phyloP scores from a whole-genome alignment of 2,329 filamentous ascomycete genomes.

The Canariomyces notabilis region DNA sequence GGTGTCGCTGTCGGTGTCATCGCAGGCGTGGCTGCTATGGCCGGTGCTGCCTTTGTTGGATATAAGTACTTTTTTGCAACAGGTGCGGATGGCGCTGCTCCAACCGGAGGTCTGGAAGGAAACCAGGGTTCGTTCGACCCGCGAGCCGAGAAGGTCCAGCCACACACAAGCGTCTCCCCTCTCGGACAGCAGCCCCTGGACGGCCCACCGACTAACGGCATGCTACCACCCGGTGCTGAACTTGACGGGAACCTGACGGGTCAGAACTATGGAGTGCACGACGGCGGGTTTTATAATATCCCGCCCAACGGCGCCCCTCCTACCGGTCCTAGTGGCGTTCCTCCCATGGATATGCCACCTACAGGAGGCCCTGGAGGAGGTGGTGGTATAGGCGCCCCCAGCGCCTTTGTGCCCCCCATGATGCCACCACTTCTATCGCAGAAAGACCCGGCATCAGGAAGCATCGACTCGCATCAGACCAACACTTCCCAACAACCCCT shows the following conservation, averaged over 20 bases:
- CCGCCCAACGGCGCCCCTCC: not conserved
- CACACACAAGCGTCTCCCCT: not conserved
- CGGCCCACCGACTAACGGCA: not conserved
- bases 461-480: not conserved
- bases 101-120: not conserved
- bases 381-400: not conserved
- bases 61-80: constrained; percentile 15
- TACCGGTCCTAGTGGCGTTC: not conserved
- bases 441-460: not conserved
- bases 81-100: not conserved
- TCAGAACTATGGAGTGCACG: not conserved
- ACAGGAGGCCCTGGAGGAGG: not conserved
- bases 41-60: constrained; percentile 12
- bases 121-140: not conserved
- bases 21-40: constrained; percentile 7
- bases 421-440: not conserved
- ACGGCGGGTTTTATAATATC: not conserved
- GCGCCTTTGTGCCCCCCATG: not conserved
- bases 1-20: constrained; percentile 20
- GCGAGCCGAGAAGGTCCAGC: not conserved
- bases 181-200: not conserved
- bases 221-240: not conserved
- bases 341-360: not conserved
- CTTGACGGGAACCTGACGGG: not conserved
- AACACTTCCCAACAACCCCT: not conserved